Conservation (phyloP, 495 filamentous ascomycete species). For the Aspergillus asperescens region DNA sequence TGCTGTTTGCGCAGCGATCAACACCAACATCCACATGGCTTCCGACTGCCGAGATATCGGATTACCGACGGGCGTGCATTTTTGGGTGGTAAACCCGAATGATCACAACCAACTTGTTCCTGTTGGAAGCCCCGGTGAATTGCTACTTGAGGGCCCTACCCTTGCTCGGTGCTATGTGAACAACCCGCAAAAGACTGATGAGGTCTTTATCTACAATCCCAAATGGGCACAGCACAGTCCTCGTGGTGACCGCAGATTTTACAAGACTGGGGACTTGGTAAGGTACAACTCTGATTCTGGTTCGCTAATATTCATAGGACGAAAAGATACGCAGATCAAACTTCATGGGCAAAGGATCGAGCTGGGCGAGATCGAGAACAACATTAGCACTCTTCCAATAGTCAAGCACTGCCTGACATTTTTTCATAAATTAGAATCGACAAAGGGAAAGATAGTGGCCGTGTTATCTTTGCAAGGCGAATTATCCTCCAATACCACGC, state of each 20-base stretch:
- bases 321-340: slow-evolving; percentile 65
- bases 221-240: slow-evolving; percentile 29
- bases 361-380: slow-evolving; percentile 60
- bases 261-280: slow-evolving; percentile 65
- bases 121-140: slow-evolving; percentile 46
- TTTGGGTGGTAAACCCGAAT: slow-evolving; percentile 44
- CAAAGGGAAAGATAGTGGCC: slow-evolving; percentile 37
- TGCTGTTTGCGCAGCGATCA: slow-evolving; percentile 37
- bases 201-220: slow-evolving; percentile 42
- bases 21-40: slow-evolving; percentile 28
- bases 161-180: slow-evolving; percentile 46
- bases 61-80: slow-evolving; percentile 32
- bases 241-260: slow-evolving; percentile 45
- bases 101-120: slow-evolving; percentile 44
- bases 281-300: slow-evolving; percentile 54
- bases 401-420: slow-evolving; percentile 42
- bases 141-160: slow-evolving; percentile 46
- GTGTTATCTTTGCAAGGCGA: slow-evolving; percentile 29
- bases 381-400: slow-evolving; percentile 28
- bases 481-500: slow-evolving; percentile 18
- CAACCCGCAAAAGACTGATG: slow-evolving; percentile 37
- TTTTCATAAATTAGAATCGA: slow-evolving; percentile 38
- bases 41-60: slow-evolving; percentile 45
- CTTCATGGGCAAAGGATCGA: slow-evolving; percentile 62
- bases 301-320: slow-evolving; percentile 54